Conservation (phyloP, 306 rosid species). For the Gillenia trifoliata region DNA sequence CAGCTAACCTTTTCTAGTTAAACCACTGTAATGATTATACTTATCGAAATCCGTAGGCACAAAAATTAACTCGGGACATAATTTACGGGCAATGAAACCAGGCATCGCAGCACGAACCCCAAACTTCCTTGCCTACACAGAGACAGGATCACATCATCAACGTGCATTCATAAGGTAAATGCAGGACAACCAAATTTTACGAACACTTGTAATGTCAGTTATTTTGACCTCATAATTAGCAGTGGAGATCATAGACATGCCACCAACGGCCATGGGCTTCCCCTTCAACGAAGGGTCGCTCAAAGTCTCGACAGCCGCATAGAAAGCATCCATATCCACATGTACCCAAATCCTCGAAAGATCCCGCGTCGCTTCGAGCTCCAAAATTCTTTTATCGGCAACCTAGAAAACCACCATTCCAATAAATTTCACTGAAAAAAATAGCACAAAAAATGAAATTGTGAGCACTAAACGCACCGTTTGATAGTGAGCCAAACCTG, state of each 20-base stretch:
- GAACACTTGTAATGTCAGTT: not conserved
- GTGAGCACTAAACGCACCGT: slow-evolving; percentile 28
- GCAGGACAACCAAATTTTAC: not conserved
- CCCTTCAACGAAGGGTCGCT: slow-evolving; percentile 63
- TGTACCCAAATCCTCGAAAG: slow-evolving; percentile 88
- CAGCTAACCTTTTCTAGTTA: slow-evolving; percentile 68
- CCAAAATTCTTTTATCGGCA: slow-evolving; percentile 60
- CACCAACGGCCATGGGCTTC: slow-evolving; percentile 90
- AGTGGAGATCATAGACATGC: slow-evolving; percentile 85
- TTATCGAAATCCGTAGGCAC: slow-evolving; percentile 80
- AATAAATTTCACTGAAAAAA: not conserved
- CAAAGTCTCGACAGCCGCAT: slow-evolving; percentile 93
- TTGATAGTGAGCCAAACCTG: slow-evolving; percentile 49
- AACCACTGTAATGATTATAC: slow-evolving; percentile 63
- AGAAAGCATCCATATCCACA: slow-evolving; percentile 99
- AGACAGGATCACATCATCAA: slow-evolving; percentile 2
- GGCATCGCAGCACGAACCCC: slow-evolving; percentile 99
- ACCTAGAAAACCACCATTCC: slow-evolving; percentile 31
- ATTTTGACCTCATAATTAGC: slow-evolving; percentile 90
- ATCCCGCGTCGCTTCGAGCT: slow-evolving; percentile 72
- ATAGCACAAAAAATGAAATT: not conserved
- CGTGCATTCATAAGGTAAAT: not conserved
- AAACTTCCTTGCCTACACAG: slow-evolving; percentile 69
- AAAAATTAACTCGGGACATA: slow-evolving; percentile 81
- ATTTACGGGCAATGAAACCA: slow-evolving; percentile 82